phyloP scores from a whole-genome alignment of 352 stramenopile genomes.

The Peronospora destructor region DNA sequence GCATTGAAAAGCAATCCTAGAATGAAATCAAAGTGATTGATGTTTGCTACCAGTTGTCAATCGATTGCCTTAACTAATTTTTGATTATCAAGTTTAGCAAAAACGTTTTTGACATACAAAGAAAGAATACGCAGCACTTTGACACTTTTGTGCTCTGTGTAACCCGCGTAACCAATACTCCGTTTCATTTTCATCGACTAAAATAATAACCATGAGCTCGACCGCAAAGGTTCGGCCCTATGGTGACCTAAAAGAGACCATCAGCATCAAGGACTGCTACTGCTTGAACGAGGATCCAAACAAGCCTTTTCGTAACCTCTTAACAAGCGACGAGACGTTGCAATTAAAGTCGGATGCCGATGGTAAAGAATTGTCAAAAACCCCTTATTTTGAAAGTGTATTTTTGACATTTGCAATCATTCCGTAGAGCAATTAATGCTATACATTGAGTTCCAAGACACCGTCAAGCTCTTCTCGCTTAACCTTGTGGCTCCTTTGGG shows the following conservation, averaged over 20 bases:
- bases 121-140: no score
- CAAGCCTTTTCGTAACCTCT: conserved; percentile 67
- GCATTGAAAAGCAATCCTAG: no score
- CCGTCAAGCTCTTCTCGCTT: conserved; percentile 74
- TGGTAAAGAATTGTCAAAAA: conserved; percentile 20
- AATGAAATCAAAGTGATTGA: no score
- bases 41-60: no score
- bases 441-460: conserved; percentile 77
- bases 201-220: conserved; percentile 25
- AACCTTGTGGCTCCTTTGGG: conserved; percentile 46
- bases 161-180: background rate
- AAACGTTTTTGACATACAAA: no score
- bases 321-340: conserved; percentile 70
- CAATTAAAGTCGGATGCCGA: conserved; percentile 72
- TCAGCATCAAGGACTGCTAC: conserved; percentile 60
- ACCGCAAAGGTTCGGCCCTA: conserved; percentile 39
- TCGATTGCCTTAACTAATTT: no score
- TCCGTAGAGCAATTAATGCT: conserved; percentile 67
- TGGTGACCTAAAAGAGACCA: conserved; percentile 48
- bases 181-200: background rate
- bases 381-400: background rate
- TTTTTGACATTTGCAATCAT: background rate
- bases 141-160: background rate
- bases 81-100: no score
- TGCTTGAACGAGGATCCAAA: conserved; percentile 76